Evolutionary conservation across 176 grass and related monocot genomes (phyloP).

Genomic region (Oropetium thomaeum): DNA sequence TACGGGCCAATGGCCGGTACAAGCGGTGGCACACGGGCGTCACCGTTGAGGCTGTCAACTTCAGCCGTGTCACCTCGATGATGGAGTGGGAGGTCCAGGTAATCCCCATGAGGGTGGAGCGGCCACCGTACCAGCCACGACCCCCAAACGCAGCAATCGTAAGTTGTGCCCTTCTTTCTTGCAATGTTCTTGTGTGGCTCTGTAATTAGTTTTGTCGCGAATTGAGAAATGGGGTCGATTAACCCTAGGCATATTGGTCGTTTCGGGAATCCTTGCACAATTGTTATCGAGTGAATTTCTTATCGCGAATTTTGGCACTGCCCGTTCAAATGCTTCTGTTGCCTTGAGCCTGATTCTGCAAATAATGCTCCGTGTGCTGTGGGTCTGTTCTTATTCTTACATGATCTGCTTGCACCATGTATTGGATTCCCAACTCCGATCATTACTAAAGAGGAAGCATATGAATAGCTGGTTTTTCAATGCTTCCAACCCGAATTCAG

Average conservation of each 20-base stretch:
- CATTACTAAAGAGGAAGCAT: not conserved
- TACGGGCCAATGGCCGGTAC: constrained; percentile 37
- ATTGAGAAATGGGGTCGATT: not conserved
- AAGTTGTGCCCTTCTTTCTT: constrained; percentile 5
- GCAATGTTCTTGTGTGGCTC: not conserved
- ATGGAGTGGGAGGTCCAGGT: constrained; percentile 44
- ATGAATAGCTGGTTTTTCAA: not conserved
- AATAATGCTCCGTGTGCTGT: not conserved
- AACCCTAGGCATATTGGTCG: not conserved
- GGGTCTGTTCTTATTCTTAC: not conserved
- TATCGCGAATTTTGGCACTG: not conserved
- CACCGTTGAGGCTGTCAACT: constrained; percentile 21
- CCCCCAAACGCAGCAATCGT: not conserved
- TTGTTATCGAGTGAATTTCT: not conserved
- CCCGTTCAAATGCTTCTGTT: not conserved
- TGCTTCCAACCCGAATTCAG: not conserved
- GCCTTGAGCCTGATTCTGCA: not conserved
- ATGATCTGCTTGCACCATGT: not conserved
- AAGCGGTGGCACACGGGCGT: constrained; percentile 23
- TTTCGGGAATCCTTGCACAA: not conserved
- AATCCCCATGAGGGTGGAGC: constrained; percentile 19
- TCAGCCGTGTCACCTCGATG: constrained; percentile 31
- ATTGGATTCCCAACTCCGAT: not conserved
- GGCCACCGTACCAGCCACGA: constrained; percentile 38
- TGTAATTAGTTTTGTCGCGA: not conserved